Base-by-base conservation (phyloP, 352 stramenopile genomes). In the Globisporangium canariense region DNA sequence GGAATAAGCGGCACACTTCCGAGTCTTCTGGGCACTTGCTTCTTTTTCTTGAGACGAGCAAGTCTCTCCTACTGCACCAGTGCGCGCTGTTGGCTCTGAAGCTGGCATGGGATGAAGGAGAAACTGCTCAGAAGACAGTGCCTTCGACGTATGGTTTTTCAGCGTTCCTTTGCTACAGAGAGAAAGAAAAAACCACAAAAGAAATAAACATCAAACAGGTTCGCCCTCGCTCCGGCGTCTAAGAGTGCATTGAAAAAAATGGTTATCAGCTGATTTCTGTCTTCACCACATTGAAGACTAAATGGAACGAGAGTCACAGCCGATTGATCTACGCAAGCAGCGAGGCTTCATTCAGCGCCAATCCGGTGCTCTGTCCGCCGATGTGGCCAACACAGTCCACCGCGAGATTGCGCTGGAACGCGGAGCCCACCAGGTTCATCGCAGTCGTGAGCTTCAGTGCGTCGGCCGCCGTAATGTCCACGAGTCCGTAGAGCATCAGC, bases 361-460 rank as follows among this genome's bases (percentile, higher is more conserved):
- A 74, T 6, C 82, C 86, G 10, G 77, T 73, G 20, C 62, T 61
- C 56, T 93, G 83, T 18, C 86, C 86, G 10, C 84, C 86, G 28
- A 94, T 66, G 59, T 94, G 86, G 22, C 86, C 86, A 6, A 90
- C 84, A 46, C 84, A 94, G 59, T 94, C 86, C 46, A 94, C 74
- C 2, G 76, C 65, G 32, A 88, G 36, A 30, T 70, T 83, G 34
- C 79, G 77, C 62, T 91, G 82, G 53, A 87, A 90, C 2, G 75
- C 69, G 9, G 77, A 75, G 32, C 82, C 82, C 25, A 91, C 56
- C 34, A 84, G 52, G 50, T 91, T 91, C 36, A 88, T 62, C 9
- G 69, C 77, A 11, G 82, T 86, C 54, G 83, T 88, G 22, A 91
- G 67, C 66, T 89, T 70, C 57, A 91, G 71, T 73, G 88, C 83